phyloP scores from a whole-genome alignment of 805 yeast genomes.

The Candida oleophila region DNA sequence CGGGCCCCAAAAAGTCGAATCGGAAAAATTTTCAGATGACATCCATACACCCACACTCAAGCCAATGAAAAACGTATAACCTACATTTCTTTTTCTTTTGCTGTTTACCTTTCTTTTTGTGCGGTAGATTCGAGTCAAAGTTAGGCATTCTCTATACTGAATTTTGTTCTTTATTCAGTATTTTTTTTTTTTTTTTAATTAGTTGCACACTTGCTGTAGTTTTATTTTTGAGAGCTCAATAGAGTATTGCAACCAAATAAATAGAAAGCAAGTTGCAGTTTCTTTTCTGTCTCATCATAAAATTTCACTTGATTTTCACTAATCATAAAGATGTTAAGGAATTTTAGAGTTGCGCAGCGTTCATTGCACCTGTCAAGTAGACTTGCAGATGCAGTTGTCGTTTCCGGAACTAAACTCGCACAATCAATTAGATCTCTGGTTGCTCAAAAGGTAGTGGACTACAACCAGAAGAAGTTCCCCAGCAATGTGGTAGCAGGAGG shows the following conservation, averaged over 20 bases:
- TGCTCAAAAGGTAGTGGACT: conserved; percentile 39
- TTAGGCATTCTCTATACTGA: neutral
- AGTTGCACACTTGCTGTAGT: too few species aligned
- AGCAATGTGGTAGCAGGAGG: conserved; percentile 12
- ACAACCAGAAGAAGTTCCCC: conserved; percentile 30
- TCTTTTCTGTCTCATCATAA: neutral
- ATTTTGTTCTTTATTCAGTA: neutral
- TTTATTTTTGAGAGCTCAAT: too few species aligned
- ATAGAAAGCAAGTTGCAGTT: neutral
- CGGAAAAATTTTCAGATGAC: neutral
- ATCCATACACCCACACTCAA: neutral
- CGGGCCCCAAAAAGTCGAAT: neutral
- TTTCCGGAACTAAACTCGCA: conserved; percentile 45
- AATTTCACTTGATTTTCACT: neutral
- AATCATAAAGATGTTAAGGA: neutral
- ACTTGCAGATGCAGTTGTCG: conserved; percentile 31
- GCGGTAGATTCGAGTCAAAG: neutral
- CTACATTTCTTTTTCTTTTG: neutral
- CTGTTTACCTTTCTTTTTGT: neutral
- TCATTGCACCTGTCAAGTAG: conserved; percentile 2
- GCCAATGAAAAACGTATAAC: neutral
- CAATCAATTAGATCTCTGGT: conserved; percentile 33
- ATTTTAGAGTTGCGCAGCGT: conserved; percentile 2
- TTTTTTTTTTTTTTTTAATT: too few species aligned
- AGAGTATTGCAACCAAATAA: neutral